Conservation (phyloP, 2,329 filamentous ascomycete species). For the Aureobasidium sp. region DNA sequence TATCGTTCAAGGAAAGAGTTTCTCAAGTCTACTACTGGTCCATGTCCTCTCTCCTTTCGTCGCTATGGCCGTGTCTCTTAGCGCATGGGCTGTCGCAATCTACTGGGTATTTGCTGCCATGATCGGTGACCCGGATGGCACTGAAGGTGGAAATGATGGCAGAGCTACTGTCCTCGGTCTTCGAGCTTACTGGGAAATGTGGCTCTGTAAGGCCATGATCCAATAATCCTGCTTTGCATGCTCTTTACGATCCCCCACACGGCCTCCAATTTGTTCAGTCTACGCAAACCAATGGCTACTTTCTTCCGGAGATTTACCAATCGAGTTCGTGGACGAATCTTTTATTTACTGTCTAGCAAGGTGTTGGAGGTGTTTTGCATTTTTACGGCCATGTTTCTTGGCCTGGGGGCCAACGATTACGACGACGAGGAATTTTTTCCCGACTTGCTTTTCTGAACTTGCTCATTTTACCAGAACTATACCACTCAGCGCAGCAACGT, state of each 20-base stretch:
- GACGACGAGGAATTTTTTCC: not conserved
- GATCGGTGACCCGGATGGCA: conserved; percentile 54
- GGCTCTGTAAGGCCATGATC: conserved; percentile 33
- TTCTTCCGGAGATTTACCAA: not conserved
- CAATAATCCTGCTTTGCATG: not conserved
- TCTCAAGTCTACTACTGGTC: conserved; percentile 43
- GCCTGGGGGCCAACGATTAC: not conserved
- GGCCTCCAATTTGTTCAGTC: not conserved
- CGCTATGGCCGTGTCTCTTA: conserved; percentile 49
- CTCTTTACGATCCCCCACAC: not conserved
- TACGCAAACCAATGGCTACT: not conserved
- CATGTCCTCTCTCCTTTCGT: conserved; percentile 50
- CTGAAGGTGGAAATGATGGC: conserved; percentile 53
- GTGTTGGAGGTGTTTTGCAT: conserved; percentile 14
- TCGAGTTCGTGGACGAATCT: not conserved
- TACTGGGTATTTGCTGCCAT: conserved; percentile 58
- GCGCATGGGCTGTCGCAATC: conserved; percentile 51
- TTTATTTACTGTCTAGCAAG: conserved; percentile 7
- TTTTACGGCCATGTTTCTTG: not conserved
- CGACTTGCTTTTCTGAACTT: not conserved
- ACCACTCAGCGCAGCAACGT: conserved; percentile 4
- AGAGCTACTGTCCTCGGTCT: conserved; percentile 52
- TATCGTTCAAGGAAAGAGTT: conserved; percentile 33
- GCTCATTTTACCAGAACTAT: conserved; percentile 2
- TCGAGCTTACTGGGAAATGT: conserved; percentile 54